A percentile compares a stretch with the other conserved stretches of the same genome.
These are phyloP conservation scores for Cladorrhinum sp. DNA, from an alignment of 2,329 filamentous ascomycete genomes.

Conservation along the genomic window DNA sequence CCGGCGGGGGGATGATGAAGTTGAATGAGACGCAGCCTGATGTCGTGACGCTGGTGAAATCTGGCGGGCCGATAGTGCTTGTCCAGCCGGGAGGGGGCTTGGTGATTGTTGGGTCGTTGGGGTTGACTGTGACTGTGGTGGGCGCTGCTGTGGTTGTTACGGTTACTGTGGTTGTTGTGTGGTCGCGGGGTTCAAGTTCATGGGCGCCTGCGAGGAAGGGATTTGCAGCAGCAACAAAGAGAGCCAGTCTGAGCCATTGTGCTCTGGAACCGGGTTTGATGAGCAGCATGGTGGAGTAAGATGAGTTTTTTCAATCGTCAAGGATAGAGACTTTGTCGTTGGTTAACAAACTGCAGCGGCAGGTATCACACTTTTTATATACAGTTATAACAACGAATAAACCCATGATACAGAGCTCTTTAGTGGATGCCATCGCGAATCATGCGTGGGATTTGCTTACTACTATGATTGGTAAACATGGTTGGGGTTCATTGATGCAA, in stretches of 20 bases:
- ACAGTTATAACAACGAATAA: too few species aligned
- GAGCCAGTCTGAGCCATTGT: constrained; percentile 5
- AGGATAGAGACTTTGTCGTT: too few species aligned
- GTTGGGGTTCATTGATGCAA: background rate
- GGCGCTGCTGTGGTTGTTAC: constrained; percentile 1
- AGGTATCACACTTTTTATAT: too few species aligned
- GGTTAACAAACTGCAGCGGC: too few species aligned
- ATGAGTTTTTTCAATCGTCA: background rate
- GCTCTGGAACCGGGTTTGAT: background rate
- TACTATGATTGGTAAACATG: background rate
- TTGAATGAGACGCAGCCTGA: constrained; percentile 13
- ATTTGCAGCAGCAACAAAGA: constrained; percentile 5
- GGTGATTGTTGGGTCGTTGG: constrained; percentile 16
- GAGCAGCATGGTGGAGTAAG: background rate
- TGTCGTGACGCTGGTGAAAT: constrained; percentile 13
- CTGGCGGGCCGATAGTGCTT: constrained; percentile 6
- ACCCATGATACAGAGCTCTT: too few species aligned
- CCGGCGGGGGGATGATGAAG: constrained; percentile 1
- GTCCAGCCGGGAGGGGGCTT: constrained; percentile 10
- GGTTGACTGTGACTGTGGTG: constrained; percentile 16
- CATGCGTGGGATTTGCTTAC: background rate
- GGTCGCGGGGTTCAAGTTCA: background rate
- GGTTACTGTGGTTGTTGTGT: constrained; percentile 8
- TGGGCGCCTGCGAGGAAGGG: background rate
- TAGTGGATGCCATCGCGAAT: background rate